These are phyloP conservation scores for Mortierella sp. DNA, from an alignment of 371 early-diverging fungal species.

Conservation along the genomic window DNA sequence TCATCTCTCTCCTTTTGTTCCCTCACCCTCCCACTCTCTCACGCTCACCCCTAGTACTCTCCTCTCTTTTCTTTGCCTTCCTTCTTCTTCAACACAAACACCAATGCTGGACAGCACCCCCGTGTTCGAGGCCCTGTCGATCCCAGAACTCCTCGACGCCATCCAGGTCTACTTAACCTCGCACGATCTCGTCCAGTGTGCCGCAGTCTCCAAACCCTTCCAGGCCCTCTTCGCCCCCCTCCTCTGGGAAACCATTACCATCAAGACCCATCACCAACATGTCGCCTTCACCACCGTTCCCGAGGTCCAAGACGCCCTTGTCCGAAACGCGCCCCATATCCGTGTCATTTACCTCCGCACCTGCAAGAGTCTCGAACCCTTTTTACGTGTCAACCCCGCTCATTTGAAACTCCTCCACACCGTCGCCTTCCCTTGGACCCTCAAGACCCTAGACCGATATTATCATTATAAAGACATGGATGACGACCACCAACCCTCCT, in stretches of 20 bases:
- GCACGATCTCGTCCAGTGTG: constrained; percentile 12
- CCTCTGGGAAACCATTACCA: constrained; percentile 19
- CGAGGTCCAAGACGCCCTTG: constrained; percentile 15
- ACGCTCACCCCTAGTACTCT: neutral
- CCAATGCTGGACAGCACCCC: neutral
- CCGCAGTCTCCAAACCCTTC: constrained; percentile 15
- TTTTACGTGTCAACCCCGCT: neutral
- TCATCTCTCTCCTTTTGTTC: too few relatives aligned
- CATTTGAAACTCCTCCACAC: constrained; percentile 13
- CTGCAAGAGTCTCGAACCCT: constrained; percentile 18
- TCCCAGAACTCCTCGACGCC: neutral
- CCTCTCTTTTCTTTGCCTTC: neutral
- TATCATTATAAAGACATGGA: neutral
- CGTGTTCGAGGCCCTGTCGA: neutral
- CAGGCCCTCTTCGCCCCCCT: constrained; percentile 5
- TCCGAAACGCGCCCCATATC: neutral
- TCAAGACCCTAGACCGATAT: neutral
- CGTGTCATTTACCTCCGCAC: constrained; percentile 9
- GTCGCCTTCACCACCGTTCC: constrained; percentile 13
- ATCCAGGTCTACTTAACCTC: neutral
- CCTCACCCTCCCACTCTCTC: too few relatives aligned
- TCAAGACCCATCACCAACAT: constrained; percentile 19
- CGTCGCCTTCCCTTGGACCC: neutral
- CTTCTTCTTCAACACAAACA: neutral
- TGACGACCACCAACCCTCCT: neutral